Evolutionary conservation across 2,329 filamentous ascomycete genomes (phyloP), one percentile per base, ranked within the genome.

Genomic region (Colletotrichum liaoningense): DNA sequence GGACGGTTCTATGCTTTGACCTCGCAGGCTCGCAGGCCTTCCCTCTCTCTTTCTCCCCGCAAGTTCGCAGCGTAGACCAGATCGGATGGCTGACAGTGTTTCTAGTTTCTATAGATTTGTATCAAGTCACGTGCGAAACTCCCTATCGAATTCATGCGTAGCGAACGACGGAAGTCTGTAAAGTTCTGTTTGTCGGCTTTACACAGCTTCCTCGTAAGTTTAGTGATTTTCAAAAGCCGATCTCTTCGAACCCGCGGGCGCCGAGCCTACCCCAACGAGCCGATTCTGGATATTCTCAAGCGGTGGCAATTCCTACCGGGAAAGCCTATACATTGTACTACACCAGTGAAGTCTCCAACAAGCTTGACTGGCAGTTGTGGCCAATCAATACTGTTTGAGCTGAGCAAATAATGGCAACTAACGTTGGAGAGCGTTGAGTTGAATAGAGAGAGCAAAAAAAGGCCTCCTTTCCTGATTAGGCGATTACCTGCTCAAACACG

Each of bases 401-500:
- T 73, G 70, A 73, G 70, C 59, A 70, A 70, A n/a, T 70, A 65
- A 63, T 3, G n/a, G 42, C 19, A n/a, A 33, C 11, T 55, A 33
- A 38, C 33, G 55, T 35, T 52, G 55, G 8, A 42, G 35, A 38
- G 7, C 46, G 28, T 19, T 55, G 60, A 64, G 67, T 38, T 24
- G 35, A 22, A n/a, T 42, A 49, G 19, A 49, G 33, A 49, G 42
- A 9, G 19, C 7, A 19, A 49, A 46, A 46, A 64, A 58, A 56
- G 16, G 46, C 26, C 22, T 12, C 42, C 28, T 46, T 70, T 62
- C 67, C 70, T 52, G 67, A 73, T 65, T 65, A 11, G 67, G 67
- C 35, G n/a, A 67, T 63, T 72, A 73, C 67, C 67, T 73, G 70
- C 70, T 73, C 70, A 73, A 73, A 73, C 70, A 62, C 67, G 70